phyloP scores from a whole-genome alignment of 768 basidiomycete species.

The Trametes gibbosa region DNA sequence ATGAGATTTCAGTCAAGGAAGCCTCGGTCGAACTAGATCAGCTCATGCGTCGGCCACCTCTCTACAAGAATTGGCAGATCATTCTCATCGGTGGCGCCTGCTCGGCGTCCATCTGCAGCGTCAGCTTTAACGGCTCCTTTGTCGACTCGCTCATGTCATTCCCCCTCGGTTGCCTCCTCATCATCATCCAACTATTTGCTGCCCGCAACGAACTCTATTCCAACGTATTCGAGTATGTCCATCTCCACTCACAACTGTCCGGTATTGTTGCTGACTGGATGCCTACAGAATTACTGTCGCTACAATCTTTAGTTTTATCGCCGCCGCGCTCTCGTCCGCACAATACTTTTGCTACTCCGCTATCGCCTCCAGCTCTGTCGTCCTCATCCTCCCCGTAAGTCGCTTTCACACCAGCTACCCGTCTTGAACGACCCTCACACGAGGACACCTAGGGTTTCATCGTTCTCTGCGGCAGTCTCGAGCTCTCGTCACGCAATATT shows the following conservation, averaged over 20 bases:
- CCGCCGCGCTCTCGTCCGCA: constrained; percentile 60
- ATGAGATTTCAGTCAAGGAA: constrained; percentile 69
- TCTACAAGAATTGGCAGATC: constrained; percentile 60
- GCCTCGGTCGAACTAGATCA: constrained; percentile 68
- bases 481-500: constrained; percentile 77
- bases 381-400: constrained; percentile 74
- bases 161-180: constrained; percentile 74
- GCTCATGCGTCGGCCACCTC: constrained; percentile 65
- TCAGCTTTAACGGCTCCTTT: constrained; percentile 73
- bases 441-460: constrained; percentile 49
- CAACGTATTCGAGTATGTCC: constrained; percentile 70
- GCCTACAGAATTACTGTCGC: constrained; percentile 69
- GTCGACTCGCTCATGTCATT: constrained; percentile 71
- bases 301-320: constrained; percentile 73
- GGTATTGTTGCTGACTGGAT: background rate
- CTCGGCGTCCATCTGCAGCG: constrained; percentile 69
- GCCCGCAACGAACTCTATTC: constrained; percentile 75
- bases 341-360: constrained; percentile 78
- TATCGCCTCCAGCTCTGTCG: constrained; percentile 71
- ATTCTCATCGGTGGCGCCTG: constrained; percentile 76
- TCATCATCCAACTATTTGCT: constrained; percentile 68
- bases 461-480: constrained; percentile 70
- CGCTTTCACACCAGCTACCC: background rate
- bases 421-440: background rate
- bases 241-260: background rate